A percentile compares a stretch with the other conserved stretches of the same genome.
These are phyloP conservation scores for Phytophthora meadii DNA, from an alignment of 352 stramenopile genomes.

Conservation along the genomic window DNA sequence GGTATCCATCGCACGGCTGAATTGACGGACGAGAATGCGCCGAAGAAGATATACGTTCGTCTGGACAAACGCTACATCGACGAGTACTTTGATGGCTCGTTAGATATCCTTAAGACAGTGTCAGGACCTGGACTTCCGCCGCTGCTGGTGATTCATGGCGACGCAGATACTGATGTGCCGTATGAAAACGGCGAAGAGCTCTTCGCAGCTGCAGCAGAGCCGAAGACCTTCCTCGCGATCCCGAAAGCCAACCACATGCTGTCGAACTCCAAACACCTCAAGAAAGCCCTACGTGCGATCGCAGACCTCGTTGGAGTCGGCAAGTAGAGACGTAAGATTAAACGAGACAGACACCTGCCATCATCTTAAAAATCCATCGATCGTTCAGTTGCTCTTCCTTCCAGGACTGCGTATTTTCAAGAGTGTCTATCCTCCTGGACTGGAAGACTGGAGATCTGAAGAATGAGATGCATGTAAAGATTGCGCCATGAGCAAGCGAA, in stretches of 20 bases:
- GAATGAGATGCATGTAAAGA: not conserved
- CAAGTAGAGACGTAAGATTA: not conserved
- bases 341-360: no score
- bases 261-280: constrained; percentile 77
- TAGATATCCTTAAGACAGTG: constrained; percentile 56
- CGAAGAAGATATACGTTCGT: constrained; percentile 60
- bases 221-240: constrained; percentile 65
- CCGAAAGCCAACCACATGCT: constrained; percentile 78
- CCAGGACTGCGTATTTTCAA: not conserved
- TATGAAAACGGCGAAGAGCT: constrained; percentile 59
- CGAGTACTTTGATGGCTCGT: constrained; percentile 50
- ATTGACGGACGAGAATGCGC: constrained; percentile 24
- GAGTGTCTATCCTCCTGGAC: constrained; percentile 2
- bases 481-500: constrained; percentile 31
- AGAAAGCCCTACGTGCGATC: constrained; percentile 66
- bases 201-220: constrained; percentile 58
- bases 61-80: constrained; percentile 59
- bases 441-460: constrained; percentile 22
- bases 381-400: not conserved
- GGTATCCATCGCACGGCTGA: constrained; percentile 31
- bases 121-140: constrained; percentile 25
- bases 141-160: constrained; percentile 75
- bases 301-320: constrained; percentile 31
- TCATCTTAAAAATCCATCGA: not conserved
- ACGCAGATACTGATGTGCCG: constrained; percentile 67